Percentiles rank a stretch among this genome's conserved stretches.
phyloP scores from a whole-genome alignment of 306 rosid genomes.

The Malus sylvestris region DNA sequence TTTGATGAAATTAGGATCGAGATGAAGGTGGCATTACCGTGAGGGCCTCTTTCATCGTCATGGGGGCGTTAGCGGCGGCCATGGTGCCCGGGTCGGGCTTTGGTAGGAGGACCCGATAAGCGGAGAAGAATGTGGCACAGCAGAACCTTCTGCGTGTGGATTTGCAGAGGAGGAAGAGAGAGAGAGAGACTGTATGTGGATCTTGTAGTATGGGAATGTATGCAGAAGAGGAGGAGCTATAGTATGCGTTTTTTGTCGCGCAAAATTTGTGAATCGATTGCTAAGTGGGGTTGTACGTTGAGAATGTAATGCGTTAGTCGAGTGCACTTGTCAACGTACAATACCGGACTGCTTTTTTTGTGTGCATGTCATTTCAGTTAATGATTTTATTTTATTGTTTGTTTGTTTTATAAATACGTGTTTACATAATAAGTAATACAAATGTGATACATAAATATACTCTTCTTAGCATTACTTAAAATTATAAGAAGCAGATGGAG shows the following conservation, averaged over 20 bases:
- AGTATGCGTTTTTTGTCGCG: background rate
- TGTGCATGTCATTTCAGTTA: too few species aligned
- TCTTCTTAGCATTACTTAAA: too few species aligned
- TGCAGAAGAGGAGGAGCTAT: background rate
- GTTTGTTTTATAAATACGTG: too few species aligned
- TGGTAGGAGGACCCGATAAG: constrained; percentile 8
- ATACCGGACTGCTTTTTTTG: background rate
- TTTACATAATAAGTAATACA: too few species aligned
- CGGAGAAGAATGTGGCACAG: constrained; percentile 9
- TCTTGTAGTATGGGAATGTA: background rate
- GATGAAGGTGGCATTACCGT: constrained; percentile 37
- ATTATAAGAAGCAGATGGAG: too few species aligned
- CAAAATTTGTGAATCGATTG: background rate
- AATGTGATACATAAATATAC: too few species aligned
- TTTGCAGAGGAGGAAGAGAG: background rate
- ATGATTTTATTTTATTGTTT: too few species aligned
- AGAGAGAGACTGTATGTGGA: constrained; percentile 8
- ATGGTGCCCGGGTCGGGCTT: constrained; percentile 29
- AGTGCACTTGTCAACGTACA: background rate
- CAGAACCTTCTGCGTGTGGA: constrained; percentile 5
- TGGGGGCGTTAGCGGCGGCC: constrained; percentile 67
- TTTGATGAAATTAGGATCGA: constrained; percentile 1
- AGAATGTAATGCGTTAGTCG: background rate
- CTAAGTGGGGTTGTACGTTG: constrained; percentile 2
- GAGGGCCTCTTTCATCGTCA: constrained; percentile 56